These are phyloP conservation scores for Starmerella khaoyaiensis DNA, from an alignment of 805 yeast species.

Conservation along the genomic window DNA sequence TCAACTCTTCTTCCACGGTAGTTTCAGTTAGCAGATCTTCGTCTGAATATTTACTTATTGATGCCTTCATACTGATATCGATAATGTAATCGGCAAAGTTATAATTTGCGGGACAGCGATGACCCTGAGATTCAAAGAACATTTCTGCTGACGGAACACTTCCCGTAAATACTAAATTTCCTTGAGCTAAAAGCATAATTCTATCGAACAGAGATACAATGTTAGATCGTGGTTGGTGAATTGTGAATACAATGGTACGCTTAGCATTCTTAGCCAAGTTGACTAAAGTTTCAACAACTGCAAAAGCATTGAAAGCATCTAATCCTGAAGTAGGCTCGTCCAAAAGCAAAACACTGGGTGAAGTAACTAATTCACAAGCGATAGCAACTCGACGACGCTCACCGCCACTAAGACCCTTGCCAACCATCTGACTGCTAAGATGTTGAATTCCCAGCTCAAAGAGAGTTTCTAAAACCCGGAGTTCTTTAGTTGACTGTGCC, in stretches of 20 bases:
- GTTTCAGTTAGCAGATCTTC: background rate
- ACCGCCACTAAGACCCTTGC: slow-evolving; percentile 90
- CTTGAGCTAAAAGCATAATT: slow-evolving; percentile 66
- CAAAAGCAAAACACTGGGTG: slow-evolving; percentile 67
- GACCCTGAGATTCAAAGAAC: slow-evolving; percentile 64
- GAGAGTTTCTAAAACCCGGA: slow-evolving; percentile 73
- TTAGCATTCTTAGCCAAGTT: slow-evolving; percentile 65
- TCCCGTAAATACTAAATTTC: slow-evolving; percentile 79
- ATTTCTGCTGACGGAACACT: slow-evolving; percentile 61
- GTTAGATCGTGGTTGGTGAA: slow-evolving; percentile 94
- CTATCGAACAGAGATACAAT: slow-evolving; percentile 85
- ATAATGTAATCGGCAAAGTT: slow-evolving; percentile 89
- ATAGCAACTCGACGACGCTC: slow-evolving; percentile 85
- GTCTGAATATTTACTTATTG: slow-evolving; percentile 1
- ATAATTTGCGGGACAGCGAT: slow-evolving; percentile 73
- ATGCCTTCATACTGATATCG: slow-evolving; percentile 66
- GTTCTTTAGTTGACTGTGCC: slow-evolving; percentile 58
- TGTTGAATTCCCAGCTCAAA: slow-evolving; percentile 71
- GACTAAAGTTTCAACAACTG: slow-evolving; percentile 76
- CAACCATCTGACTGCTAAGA: slow-evolving; percentile 75
- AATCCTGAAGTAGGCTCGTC: slow-evolving; percentile 95
- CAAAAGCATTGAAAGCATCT: slow-evolving; percentile 85
- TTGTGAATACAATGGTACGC: slow-evolving; percentile 82
- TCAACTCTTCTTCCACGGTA: background rate
- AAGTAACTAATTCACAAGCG: slow-evolving; percentile 84